Conservation (phyloP, 1,284 basidiomycete species). For the Ustilago shanxiensis region DNA sequence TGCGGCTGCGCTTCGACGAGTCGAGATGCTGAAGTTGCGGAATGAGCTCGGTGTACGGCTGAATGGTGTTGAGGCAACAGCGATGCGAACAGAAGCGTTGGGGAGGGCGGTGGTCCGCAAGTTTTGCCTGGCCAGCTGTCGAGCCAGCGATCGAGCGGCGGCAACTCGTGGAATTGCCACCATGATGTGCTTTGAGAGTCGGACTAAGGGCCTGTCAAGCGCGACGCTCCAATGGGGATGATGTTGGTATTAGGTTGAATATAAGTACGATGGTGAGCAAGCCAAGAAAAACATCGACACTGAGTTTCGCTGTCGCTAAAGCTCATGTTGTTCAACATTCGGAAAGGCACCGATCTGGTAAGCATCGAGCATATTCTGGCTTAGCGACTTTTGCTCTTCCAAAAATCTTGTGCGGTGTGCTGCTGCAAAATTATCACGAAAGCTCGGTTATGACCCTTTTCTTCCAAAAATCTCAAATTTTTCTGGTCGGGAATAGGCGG, state of each 20-base stretch:
- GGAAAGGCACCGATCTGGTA: background rate
- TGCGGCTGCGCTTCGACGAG: slow-evolving; percentile 32
- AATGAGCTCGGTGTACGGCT: slow-evolving; percentile 21
- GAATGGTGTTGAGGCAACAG: slow-evolving; percentile 28
- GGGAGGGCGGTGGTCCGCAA: slow-evolving; percentile 16
- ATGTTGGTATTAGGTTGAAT: background rate
- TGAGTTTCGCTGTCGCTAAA: background rate
- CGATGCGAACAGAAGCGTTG: slow-evolving; percentile 19
- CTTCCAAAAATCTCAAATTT: slow-evolving; percentile 43
- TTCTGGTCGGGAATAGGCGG: background rate
- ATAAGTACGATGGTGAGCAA: too few species aligned
- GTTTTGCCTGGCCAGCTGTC: slow-evolving; percentile 45
- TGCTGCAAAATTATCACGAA: background rate
- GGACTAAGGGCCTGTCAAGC: background rate
- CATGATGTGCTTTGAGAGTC: slow-evolving; percentile 14
- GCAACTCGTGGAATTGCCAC: slow-evolving; percentile 42
- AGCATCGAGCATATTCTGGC: background rate
- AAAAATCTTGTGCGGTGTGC: background rate
- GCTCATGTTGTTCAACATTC: too few species aligned
- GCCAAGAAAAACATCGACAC: too few species aligned
- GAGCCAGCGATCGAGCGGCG: slow-evolving; percentile 45
- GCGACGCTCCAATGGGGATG: background rate
- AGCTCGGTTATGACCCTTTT: slow-evolving; percentile 7
- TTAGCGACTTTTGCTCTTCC: slow-evolving; percentile 10
- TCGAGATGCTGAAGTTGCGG: slow-evolving; percentile 34